phyloP scores from a whole-genome alignment of 768 basidiomycete genomes.

The Naganishia kalamii region DNA sequence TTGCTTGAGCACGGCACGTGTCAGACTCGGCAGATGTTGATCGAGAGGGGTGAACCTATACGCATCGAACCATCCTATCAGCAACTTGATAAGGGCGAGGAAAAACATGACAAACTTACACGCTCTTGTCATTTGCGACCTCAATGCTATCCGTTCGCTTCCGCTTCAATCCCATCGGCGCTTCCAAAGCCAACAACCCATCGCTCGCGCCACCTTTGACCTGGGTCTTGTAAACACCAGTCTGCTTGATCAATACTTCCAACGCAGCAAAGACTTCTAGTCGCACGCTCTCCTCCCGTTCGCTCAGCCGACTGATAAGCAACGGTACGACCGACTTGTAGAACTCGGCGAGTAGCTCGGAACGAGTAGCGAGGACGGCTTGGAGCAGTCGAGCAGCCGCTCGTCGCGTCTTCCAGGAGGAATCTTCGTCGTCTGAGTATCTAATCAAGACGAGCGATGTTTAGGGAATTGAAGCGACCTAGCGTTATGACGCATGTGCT shows the following conservation, averaged over 20 bases:
- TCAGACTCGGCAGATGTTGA: constrained; percentile 66
- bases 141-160: constrained; percentile 41
- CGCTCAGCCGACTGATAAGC: constrained; percentile 82
- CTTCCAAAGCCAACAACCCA: constrained; percentile 51
- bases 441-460: constrained; percentile 47
- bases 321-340: constrained; percentile 81
- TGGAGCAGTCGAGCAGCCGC: constrained; percentile 83
- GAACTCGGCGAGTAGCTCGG: constrained; percentile 70
- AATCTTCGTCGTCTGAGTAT: constrained; percentile 96
- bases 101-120: background rate
- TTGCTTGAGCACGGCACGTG: constrained; percentile 77
- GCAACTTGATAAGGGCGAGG: background rate
- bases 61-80: background rate
- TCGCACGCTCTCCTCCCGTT: constrained; percentile 90
- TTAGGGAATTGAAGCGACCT: too few relatives aligned
- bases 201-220: background rate
- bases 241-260: constrained; percentile 72
- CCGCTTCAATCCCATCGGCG: constrained; percentile 47
- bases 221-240: constrained; percentile 55
- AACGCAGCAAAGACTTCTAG: constrained; percentile 89
- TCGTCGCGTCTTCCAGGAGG: constrained; percentile 93
- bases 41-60: constrained; percentile 57
- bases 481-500: too few relatives aligned
- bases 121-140: background rate
- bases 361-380: constrained; percentile 79